These are phyloP conservation scores for Ophiostoma ips DNA, from an alignment of 2,329 filamentous ascomycete species.

Conservation along the genomic window DNA sequence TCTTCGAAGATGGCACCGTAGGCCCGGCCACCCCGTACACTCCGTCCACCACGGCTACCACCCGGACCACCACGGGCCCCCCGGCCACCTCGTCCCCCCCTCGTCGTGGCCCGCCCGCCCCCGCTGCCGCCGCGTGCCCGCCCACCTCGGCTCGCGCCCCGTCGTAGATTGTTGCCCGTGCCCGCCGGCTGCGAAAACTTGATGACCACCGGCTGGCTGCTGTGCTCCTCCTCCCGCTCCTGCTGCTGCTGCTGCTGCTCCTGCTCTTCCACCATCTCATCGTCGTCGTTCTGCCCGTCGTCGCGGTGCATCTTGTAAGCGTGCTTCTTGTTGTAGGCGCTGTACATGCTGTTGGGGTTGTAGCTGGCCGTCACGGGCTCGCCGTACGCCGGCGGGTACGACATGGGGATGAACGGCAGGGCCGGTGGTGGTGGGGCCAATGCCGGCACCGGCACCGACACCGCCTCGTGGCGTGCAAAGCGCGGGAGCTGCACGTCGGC, in stretches of 20 bases:
- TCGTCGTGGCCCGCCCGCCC: background rate
- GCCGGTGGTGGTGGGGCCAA: background rate
- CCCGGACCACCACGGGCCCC: slow-evolving; percentile 9
- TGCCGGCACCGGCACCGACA: background rate
- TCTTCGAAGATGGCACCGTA: background rate
- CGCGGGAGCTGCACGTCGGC: background rate
- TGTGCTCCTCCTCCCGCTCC: background rate
- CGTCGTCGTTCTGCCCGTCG: background rate
- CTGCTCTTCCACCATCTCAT: background rate
- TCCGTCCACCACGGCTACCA: slow-evolving; percentile 1
- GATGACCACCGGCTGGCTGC: background rate
- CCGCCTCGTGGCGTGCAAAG: background rate
- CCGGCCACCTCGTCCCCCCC: slow-evolving; percentile 7
- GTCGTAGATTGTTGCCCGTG: slow-evolving; percentile 3
- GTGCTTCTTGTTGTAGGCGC: background rate
- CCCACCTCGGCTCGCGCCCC: background rate
- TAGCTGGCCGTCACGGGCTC: slow-evolving; percentile 1
- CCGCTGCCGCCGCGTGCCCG: background rate
- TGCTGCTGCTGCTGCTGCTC: background rate
- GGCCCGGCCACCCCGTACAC: background rate
- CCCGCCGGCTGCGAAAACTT: slow-evolving; percentile 8
- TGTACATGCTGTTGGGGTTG: background rate
- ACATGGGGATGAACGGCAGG: background rate
- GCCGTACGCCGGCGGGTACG: background rate
- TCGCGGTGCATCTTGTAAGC: slow-evolving; percentile 1